These are phyloP conservation scores for Cercospora berteroae DNA, from an alignment of 2,329 filamentous ascomycete genomes.

Conservation along the genomic window DNA sequence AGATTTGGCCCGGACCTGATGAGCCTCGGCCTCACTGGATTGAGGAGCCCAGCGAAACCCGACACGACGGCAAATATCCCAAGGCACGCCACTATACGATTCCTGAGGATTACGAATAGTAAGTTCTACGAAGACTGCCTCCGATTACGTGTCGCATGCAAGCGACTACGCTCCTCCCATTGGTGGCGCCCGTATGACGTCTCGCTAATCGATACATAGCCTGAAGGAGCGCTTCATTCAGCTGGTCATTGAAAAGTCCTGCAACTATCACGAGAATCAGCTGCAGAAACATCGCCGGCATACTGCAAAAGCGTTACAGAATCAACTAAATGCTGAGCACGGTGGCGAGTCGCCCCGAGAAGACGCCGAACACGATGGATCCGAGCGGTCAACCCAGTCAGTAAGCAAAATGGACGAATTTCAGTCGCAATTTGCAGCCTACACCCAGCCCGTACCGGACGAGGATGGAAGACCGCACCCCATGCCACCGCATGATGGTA, in stretches of 20 bases:
- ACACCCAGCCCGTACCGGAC: slow-evolving; percentile 16
- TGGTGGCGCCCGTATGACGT: slow-evolving; percentile 3
- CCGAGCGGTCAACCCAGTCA: slow-evolving; percentile 3
- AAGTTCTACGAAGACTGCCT: slow-evolving; percentile 4
- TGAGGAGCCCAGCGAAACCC: slow-evolving; percentile 12
- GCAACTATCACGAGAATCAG: slow-evolving; percentile 23
- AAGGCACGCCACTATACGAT: slow-evolving; percentile 13
- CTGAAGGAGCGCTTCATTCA: slow-evolving; percentile 18
- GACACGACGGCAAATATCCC: slow-evolving; percentile 19
- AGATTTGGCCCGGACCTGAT: slow-evolving; percentile 19
- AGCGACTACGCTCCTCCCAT: neutral
- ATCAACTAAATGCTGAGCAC: slow-evolving; percentile 6
- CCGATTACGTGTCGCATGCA: neutral
- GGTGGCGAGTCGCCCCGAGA: slow-evolving; percentile 2
- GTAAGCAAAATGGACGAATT: slow-evolving; percentile 13
- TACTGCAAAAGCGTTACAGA: slow-evolving; percentile 11
- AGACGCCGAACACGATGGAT: neutral
- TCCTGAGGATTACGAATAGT: slow-evolving; percentile 17
- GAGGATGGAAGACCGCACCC: slow-evolving; percentile 4
- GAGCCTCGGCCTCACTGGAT: slow-evolving; percentile 18
- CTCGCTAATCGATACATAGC: slow-evolving; percentile 13
- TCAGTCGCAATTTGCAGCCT: slow-evolving; percentile 17
- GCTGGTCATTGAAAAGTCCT: slow-evolving; percentile 22
- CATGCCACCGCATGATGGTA: slow-evolving; percentile 5
- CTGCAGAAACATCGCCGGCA: slow-evolving; percentile 19